Evolutionary conservation across 2,329 filamentous ascomycete genomes (phyloP).

Genomic region (Exophiala oligosperma): DNA sequence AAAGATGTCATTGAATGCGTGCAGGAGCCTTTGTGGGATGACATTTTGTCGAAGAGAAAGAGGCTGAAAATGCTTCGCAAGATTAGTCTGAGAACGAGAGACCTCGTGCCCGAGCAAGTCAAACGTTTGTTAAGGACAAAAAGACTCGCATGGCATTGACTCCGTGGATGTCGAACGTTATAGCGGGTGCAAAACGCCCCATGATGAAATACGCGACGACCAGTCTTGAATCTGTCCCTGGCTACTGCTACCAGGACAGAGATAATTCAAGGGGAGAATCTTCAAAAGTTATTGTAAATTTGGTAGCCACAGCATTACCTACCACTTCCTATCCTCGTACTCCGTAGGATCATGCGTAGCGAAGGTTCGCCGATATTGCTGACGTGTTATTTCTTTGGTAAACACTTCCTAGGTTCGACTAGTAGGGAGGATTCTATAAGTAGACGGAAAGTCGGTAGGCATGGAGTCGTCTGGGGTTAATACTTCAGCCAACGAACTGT

Average conservation of each 20-base stretch:
- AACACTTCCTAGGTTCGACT: no score
- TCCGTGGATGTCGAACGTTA: not conserved
- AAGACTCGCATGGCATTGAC: constrained; percentile 24
- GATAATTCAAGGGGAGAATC: not conserved
- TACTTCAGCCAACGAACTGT: not conserved
- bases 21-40: constrained; percentile 32
- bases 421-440: no score
- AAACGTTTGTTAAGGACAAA: constrained; percentile 23
- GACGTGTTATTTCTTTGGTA: no score
- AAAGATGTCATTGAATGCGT: constrained; percentile 28
- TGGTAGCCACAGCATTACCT: no score
- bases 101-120: constrained; percentile 24
- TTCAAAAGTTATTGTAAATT: no score
- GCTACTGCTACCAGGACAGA: constrained; percentile 25
- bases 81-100: constrained; percentile 22
- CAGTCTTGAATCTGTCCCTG: constrained; percentile 4
- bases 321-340: no score
- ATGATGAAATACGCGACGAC: no score
- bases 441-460: not conserved
- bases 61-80: constrained; percentile 22
- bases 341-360: no score
- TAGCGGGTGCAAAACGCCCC: no score
- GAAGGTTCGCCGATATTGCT: no score
- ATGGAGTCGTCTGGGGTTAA: not conserved
- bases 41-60: constrained; percentile 19